phyloP scores from a whole-genome alignment of 148 eudicot genomes.

The Rhododendron williamsianum region DNA sequence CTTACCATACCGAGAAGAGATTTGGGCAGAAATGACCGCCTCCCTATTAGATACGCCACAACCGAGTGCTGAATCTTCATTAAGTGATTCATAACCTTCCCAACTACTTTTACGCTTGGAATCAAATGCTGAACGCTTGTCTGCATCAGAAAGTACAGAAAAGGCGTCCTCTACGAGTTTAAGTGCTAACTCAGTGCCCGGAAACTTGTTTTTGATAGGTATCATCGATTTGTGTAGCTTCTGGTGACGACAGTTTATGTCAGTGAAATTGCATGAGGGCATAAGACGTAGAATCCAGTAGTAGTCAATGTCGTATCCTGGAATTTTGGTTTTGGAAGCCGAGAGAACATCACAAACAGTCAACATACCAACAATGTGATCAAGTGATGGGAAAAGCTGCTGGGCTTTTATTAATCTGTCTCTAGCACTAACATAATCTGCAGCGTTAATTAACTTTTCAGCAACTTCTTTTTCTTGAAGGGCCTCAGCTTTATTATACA shows the following conservation, averaged over 20 bases:
- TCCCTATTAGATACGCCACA: not conserved
- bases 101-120: slow-evolving; percentile 37
- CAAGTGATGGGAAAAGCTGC: slow-evolving; percentile 34
- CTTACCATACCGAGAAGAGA: not conserved
- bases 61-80: slow-evolving; percentile 12
- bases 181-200: slow-evolving; percentile 42
- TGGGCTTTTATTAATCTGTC: slow-evolving; percentile 40
- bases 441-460: slow-evolving; percentile 33
- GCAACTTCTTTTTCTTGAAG: slow-evolving; percentile 40
- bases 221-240: slow-evolving; percentile 36
- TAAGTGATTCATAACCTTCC: slow-evolving; percentile 27
- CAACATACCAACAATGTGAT: slow-evolving; percentile 33
- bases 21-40: slow-evolving; percentile 8
- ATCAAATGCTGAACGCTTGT: slow-evolving; percentile 37
- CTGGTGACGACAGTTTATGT: slow-evolving; percentile 28
- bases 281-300: slow-evolving; percentile 56
- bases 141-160: slow-evolving; percentile 37
- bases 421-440: slow-evolving; percentile 45
- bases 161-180: slow-evolving; percentile 40
- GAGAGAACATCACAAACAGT: slow-evolving; percentile 46
- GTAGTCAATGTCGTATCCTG: slow-evolving; percentile 41
- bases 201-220: slow-evolving; percentile 44
- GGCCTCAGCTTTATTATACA: slow-evolving; percentile 29
- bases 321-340: slow-evolving; percentile 30
- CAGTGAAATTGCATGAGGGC: slow-evolving; percentile 35